A percentile compares a stretch with the other conserved stretches of the same genome.
These are phyloP conservation scores for Colletotrichum sojae DNA, from an alignment of 2,329 filamentous ascomycete species.

Conservation along the genomic window DNA sequence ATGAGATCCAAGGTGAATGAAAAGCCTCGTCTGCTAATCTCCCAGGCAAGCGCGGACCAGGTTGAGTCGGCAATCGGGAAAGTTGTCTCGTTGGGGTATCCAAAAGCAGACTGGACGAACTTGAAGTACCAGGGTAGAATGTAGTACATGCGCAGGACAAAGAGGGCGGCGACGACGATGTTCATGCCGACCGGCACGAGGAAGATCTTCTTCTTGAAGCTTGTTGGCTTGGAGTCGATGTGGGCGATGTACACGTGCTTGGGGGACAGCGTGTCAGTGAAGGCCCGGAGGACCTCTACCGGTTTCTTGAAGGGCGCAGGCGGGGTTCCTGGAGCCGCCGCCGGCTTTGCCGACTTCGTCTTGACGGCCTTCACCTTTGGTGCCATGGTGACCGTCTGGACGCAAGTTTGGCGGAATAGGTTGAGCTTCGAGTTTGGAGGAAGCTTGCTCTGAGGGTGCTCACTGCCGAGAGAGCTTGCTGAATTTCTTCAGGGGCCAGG, in stretches of 20 bases:
- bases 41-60: constrained; percentile 68
- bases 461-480: constrained; percentile 8
- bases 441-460: constrained; percentile 10
- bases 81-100: constrained; percentile 75
- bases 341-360: constrained; percentile 47
- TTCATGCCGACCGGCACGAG: constrained; percentile 85
- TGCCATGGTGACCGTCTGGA: constrained; percentile 40
- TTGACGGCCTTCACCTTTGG: constrained; percentile 52
- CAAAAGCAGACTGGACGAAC: constrained; percentile 75
- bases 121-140: constrained; percentile 81
- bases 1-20: constrained; percentile 83
- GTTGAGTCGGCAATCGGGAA: constrained; percentile 71
- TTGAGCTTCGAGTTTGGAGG: constrained; percentile 1
- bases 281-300: constrained; percentile 73
- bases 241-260: constrained; percentile 87
- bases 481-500: constrained; percentile 22
- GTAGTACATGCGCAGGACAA: constrained; percentile 77
- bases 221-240: constrained; percentile 78
- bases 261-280: constrained; percentile 76
- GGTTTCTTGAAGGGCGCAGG: constrained; percentile 79
- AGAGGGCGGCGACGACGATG: constrained; percentile 72
- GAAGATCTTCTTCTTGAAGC: constrained; percentile 88
- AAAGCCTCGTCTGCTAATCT: constrained; percentile 71
- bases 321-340: constrained; percentile 51
- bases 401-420: constrained; percentile 1